Conservation (phyloP, 139 green algal genomes). For the Pleodorina starrii region DNA sequence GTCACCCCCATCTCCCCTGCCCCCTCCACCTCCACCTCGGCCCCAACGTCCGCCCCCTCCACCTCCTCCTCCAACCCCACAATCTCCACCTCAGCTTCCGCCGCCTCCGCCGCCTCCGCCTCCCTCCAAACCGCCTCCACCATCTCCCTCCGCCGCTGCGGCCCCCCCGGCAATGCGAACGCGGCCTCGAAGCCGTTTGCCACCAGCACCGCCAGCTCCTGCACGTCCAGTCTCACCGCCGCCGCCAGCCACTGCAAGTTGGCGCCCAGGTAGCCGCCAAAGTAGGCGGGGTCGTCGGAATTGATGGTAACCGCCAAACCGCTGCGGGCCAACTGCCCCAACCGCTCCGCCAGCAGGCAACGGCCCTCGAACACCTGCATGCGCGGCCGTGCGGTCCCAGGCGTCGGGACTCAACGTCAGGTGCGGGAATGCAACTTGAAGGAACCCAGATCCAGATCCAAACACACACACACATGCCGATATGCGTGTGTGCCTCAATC, state of each 20-base stretch:
- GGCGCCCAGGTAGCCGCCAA: constrained; percentile 65
- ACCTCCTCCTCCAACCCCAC: neutral
- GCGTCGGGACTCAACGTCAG: too few species aligned
- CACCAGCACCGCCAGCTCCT: constrained; percentile 52
- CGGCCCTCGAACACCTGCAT: constrained; percentile 71
- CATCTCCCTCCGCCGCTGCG: neutral
- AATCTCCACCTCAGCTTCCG: neutral
- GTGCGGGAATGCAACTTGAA: too few species aligned
- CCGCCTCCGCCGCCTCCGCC: neutral
- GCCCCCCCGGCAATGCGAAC: neutral
- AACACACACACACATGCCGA: too few species aligned
- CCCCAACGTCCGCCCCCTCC: too few species aligned
- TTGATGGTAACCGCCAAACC: constrained; percentile 69
- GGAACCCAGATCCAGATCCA: too few species aligned
- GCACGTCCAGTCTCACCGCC: constrained; percentile 30
- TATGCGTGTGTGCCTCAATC: too few species aligned
- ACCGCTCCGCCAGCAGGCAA: constrained; percentile 49
- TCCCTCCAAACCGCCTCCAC: neutral
- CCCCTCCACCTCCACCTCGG: too few species aligned
- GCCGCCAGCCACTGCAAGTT: constrained; percentile 66
- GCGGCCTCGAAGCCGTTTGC: constrained; percentile 54
- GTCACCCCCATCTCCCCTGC: too few species aligned
- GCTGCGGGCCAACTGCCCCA: constrained; percentile 22
- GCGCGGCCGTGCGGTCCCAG: too few species aligned
- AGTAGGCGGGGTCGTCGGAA: constrained; percentile 79